Conservation (phyloP, 2,329 filamentous ascomycete genomes). For the Periconia sp. region DNA sequence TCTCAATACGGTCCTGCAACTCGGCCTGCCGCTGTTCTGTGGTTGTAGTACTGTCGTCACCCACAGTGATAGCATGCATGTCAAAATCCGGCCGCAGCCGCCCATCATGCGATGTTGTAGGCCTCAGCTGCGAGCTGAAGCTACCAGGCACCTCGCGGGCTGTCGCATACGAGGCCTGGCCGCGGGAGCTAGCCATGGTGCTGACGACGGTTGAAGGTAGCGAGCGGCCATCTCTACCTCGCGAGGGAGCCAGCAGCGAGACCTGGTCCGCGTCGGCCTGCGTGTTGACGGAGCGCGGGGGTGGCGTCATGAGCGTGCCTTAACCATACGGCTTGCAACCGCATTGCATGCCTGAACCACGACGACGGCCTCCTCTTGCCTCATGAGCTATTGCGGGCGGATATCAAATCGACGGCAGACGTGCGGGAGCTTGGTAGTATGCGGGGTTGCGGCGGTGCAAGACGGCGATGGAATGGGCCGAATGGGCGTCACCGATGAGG, state of each 20-base stretch:
- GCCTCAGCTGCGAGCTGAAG: conserved; percentile 87
- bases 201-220: conserved; percentile 56
- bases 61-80: conserved; percentile 57
- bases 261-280: conserved; percentile 47
- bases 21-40: conserved; percentile 76
- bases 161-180: conserved; percentile 69
- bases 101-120: conserved; percentile 69
- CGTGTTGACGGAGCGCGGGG: conserved; percentile 48
- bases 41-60: conserved; percentile 66
- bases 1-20: conserved; percentile 84
- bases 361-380: conserved; percentile 37
- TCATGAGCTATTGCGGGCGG: conserved; percentile 37
- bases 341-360: conserved; percentile 44
- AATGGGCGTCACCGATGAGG: conserved; percentile 2
- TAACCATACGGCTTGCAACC: conserved; percentile 43
- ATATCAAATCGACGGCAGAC: conserved; percentile 19
- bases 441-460: conserved; percentile 18
- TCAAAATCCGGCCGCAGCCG: conserved; percentile 64
- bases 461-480: conserved; percentile 6
- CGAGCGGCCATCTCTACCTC: conserved; percentile 61
- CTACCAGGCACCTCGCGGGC: conserved; percentile 73
- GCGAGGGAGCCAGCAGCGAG: conserved; percentile 52
- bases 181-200: conserved; percentile 66
- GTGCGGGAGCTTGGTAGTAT: background rate
- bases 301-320: conserved; percentile 52